phyloP scores from a whole-genome alignment of 1,139 yeast species.

The Kodamaea derodonti region DNA sequence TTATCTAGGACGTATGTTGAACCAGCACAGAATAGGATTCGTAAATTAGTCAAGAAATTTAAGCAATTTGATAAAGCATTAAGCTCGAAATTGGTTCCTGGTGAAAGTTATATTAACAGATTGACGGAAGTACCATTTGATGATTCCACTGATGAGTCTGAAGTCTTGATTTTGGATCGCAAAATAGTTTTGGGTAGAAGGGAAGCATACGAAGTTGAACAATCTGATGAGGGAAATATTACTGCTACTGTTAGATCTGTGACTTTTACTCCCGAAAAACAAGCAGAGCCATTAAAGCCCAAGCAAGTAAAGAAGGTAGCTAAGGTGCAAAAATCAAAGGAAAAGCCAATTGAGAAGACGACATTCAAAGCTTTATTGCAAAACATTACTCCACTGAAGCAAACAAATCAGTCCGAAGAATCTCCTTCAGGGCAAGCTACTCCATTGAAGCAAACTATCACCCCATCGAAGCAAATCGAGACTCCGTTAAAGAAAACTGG shows the following conservation, averaged over 20 bases:
- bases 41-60: slow-evolving; percentile 15
- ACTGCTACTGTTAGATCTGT: not conserved
- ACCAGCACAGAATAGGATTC: slow-evolving; percentile 5
- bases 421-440: too few species aligned
- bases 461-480: not conserved
- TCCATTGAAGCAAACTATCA: too few species aligned
- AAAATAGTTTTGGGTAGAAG: slow-evolving; percentile 1
- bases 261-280: too few species aligned
- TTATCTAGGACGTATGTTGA: too few species aligned
- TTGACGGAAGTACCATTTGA: slow-evolving; percentile 1
- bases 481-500: slow-evolving; percentile 6
- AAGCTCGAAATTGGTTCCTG: slow-evolving; percentile 3
- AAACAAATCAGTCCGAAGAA: too few species aligned
- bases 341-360: too few species aligned
- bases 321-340: too few species aligned
- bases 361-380: too few species aligned
- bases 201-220: too few species aligned
- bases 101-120: not conserved
- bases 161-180: slow-evolving; percentile 3
- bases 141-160: slow-evolving; percentile 2
- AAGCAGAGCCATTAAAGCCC: too few species aligned
- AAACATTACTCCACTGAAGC: too few species aligned
- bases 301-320: too few species aligned
- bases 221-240: not conserved
- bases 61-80: slow-evolving; percentile 17